Evolutionary conservation across 2,329 filamentous ascomycete genomes (phyloP), one percentile per base, ranked within the genome.

Genomic region (Colletotrichum sp.): DNA sequence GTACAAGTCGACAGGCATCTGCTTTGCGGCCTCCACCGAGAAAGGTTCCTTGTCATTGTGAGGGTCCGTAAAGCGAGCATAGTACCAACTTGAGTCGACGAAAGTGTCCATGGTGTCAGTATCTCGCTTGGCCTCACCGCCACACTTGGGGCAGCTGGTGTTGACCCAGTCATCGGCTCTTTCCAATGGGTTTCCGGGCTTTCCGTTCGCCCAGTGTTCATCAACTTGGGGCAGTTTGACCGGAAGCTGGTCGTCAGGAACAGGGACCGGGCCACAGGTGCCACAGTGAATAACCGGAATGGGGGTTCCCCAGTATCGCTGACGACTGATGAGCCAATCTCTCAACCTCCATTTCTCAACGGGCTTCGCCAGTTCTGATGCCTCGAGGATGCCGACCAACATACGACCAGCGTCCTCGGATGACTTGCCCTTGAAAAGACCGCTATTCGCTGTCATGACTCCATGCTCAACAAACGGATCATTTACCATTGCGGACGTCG

Each of bases 71-170:
- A 95, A 98, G 15, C 95, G 91, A 85, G 96, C 92, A 81, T 93
- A 98, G 83, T 98, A 98, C 96, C 96, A 98, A 70, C 95, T 97
- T 3, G 95, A 98, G 84, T 98, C 96, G 76, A 98, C 96, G 84
- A 98, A 98, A 0, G 96, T 98, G 83, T 98, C 96, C 96, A 98
- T 98, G 4, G 96, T 98, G 82, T 98, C 96, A 0, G 96, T 98
- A 78, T 98, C 96, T 77, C 96, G 91, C 82, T 92, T 94, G 8
- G 95, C 96, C 28, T 91, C 85, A 2, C 90, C 88, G 18, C 89
- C 86, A 80, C 96, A 98, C 79, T 91, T 91, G 7, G 96, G 96
- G 81, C 96, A 98, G 4, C 88, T 83, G 0, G 93, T 94, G 79
- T 96, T 91, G 61, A 95, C 88, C 92, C 95, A 98, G 9, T 93